Conservation (phyloP, 257 asterid species). For the Echites panduratus region DNA sequence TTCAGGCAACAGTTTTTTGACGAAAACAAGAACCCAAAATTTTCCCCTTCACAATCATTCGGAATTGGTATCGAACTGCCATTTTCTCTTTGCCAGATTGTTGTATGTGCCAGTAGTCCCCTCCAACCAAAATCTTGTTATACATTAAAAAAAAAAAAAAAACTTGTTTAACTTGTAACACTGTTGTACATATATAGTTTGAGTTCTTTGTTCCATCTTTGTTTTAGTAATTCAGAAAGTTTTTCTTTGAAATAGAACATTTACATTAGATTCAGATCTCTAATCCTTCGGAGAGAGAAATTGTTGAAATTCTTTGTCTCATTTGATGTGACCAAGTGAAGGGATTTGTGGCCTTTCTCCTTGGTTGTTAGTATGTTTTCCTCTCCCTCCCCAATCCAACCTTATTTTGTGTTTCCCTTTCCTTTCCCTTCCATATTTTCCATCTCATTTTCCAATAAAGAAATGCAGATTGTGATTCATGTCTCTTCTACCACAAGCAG, state of each 20-base stretch:
- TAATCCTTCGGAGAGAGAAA: conserved; percentile 27
- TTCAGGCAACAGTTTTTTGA: background rate
- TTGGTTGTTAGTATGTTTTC: background rate
- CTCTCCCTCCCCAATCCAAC: background rate
- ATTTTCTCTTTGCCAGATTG: conserved; percentile 22
- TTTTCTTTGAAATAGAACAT: conserved; percentile 18
- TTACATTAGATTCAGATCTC: conserved; percentile 29
- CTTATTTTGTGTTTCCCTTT: background rate
- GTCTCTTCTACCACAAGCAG: conserved; percentile 24
- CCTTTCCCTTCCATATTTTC: background rate
- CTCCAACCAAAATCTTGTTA: conserved; percentile 31
- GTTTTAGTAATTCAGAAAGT: background rate
- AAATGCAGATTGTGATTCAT: conserved; percentile 12
- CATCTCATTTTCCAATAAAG: background rate
- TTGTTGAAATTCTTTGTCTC: conserved; percentile 39
- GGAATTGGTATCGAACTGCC: conserved; percentile 1
- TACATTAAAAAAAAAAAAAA: conserved; percentile 24
- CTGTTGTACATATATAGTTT: conserved; percentile 66
- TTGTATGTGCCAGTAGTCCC: conserved; percentile 47
- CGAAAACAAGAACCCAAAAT: background rate
- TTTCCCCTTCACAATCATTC: conserved; percentile 15
- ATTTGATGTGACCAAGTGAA: conserved; percentile 55
- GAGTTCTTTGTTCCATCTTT: conserved; percentile 36
- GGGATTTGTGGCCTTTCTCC: conserved; percentile 28
- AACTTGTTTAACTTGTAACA: conserved; percentile 53